Conservation (phyloP, 371 early-diverging fungal genomes). For the Actinomortierella wolfii region DNA sequence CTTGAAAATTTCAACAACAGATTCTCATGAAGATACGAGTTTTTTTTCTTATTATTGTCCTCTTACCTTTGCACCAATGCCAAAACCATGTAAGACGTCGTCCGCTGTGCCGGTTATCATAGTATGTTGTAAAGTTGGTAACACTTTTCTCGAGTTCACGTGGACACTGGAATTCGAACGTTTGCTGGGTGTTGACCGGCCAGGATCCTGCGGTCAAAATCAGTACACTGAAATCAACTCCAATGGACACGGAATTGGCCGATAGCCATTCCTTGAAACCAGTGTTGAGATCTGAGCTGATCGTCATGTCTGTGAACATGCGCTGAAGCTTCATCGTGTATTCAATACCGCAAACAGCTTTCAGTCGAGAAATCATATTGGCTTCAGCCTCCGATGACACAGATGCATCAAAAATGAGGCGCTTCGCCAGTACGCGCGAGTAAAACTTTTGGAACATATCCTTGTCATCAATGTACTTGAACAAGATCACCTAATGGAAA, state of each 20-base stretch:
- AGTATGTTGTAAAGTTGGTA: constrained; percentile 76
- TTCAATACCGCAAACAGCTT: constrained; percentile 84
- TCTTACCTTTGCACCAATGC: constrained; percentile 78
- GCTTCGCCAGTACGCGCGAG: constrained; percentile 75
- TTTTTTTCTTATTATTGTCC: background rate
- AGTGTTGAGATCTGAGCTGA: constrained; percentile 75
- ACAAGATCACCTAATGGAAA: constrained; percentile 66
- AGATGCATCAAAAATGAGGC: constrained; percentile 76
- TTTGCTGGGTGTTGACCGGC: constrained; percentile 74
- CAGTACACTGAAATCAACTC: constrained; percentile 76
- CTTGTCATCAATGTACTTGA: constrained; percentile 89
- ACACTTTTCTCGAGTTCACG: constrained; percentile 75
- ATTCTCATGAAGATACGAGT: background rate
- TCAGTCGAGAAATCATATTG: constrained; percentile 71
- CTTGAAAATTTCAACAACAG: background rate
- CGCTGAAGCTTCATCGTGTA: constrained; percentile 88
- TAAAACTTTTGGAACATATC: constrained; percentile 91
- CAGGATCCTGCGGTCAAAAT: constrained; percentile 91
- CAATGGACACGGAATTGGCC: constrained; percentile 34
- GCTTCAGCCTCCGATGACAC: constrained; percentile 78
- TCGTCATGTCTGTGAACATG: constrained; percentile 89
- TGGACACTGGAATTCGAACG: constrained; percentile 68
- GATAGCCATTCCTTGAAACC: constrained; percentile 63
- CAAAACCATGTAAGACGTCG: constrained; percentile 87
- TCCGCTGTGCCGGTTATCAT: constrained; percentile 76